Percentiles rank a stretch among this genome's conserved stretches.
phyloP scores from a whole-genome alignment of 2,329 filamentous ascomycete species.

The Gaeumannomyces tritici region DNA sequence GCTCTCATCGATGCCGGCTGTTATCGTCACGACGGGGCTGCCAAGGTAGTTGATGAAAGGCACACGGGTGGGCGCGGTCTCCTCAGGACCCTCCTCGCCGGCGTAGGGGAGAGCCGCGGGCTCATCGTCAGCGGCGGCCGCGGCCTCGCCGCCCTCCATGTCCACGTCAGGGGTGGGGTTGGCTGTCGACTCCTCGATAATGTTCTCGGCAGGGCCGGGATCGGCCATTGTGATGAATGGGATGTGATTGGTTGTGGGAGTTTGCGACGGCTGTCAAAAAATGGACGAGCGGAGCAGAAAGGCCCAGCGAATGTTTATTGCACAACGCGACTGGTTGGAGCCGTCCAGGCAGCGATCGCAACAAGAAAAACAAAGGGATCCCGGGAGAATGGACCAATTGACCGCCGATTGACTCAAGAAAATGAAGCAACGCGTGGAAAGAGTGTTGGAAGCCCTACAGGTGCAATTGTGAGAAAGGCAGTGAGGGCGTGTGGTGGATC shows the following conservation, averaged over 20 bases:
- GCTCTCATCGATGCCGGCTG: slow-evolving; percentile 41
- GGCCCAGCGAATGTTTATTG: background rate
- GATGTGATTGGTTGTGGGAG: background rate
- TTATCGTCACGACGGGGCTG: slow-evolving; percentile 59
- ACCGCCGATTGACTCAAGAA: too few species aligned
- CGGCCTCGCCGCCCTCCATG: slow-evolving; percentile 18
- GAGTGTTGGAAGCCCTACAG: background rate
- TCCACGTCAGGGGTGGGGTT: slow-evolving; percentile 13
- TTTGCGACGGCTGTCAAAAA: background rate
- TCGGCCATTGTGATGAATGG: slow-evolving; percentile 14
- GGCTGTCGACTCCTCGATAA: slow-evolving; percentile 16
- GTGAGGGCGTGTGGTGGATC: too few species aligned
- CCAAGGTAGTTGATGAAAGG: slow-evolving; percentile 51
- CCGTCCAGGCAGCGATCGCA: background rate
- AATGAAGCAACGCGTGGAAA: background rate
- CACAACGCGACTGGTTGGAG: background rate
- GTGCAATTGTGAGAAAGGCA: too few species aligned
- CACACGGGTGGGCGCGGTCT: slow-evolving; percentile 22
- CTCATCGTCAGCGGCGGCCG: slow-evolving; percentile 22
- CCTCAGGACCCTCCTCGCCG: slow-evolving; percentile 21
- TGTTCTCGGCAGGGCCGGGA: slow-evolving; percentile 15
- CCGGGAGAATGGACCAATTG: background rate
- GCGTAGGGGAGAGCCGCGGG: slow-evolving; percentile 25
- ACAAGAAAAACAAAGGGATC: too few species aligned
- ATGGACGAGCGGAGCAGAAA: background rate